phyloP scores from a whole-genome alignment of 2,329 filamentous ascomycete species.

The Biscogniauxia marginata region DNA sequence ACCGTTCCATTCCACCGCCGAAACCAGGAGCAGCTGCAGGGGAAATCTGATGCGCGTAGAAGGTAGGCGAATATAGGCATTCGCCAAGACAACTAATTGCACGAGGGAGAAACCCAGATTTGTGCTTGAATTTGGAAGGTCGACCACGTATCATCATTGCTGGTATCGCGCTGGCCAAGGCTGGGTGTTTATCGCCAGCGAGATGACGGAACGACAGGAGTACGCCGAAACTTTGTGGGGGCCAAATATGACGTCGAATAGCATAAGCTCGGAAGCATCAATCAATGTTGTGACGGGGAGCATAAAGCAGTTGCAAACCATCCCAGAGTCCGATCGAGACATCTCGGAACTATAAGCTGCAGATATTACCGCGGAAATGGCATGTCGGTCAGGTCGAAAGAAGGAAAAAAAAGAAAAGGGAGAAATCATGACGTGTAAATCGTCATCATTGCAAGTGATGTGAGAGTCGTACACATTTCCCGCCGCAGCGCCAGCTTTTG shows the following conservation, averaged over 20 bases:
- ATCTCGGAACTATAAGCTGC: constrained; percentile 22
- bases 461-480: constrained; percentile 21
- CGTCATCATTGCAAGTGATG: constrained; percentile 23
- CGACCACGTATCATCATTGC: neutral
- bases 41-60: constrained; percentile 15
- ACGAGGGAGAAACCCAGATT: constrained; percentile 19
- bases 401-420: constrained; percentile 10
- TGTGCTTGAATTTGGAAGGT: neutral
- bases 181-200: neutral
- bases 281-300: constrained; percentile 8
- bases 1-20: constrained; percentile 15
- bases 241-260: constrained; percentile 5
- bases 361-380: constrained; percentile 16
- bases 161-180: neutral
- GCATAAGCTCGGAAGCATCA: constrained; percentile 1
- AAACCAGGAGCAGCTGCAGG: constrained; percentile 13
- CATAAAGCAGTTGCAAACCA: constrained; percentile 12
- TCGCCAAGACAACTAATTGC: constrained; percentile 15
- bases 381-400: constrained; percentile 18
- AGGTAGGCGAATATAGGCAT: constrained; percentile 12
- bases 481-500: constrained; percentile 25
- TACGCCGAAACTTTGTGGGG: constrained; percentile 7
- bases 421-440: constrained; percentile 27
- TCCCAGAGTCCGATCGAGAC: constrained; percentile 12
- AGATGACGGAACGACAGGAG: constrained; percentile 7